Evolutionary conservation across 2,329 filamentous ascomycete species (phyloP).

Genomic region (Elsinoe necatrix): DNA sequence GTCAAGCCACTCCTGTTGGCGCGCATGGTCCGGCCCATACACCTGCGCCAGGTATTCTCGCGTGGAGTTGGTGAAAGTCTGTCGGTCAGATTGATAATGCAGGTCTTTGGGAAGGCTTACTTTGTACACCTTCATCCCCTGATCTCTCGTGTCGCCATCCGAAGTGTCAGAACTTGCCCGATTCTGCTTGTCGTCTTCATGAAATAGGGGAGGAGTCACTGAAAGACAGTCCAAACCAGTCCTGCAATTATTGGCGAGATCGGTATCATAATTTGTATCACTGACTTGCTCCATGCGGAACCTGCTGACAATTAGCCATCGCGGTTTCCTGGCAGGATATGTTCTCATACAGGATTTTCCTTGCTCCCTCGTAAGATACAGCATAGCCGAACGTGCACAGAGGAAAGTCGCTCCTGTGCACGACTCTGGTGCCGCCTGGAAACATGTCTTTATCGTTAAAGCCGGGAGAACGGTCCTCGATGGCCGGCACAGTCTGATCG

Average conservation of each 20-base stretch:
- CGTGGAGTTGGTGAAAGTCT: background rate
- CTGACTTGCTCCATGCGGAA: background rate
- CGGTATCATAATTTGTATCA: background rate
- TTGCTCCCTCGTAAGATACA: background rate
- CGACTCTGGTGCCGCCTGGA: background rate
- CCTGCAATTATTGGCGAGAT: background rate
- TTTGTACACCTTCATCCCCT: background rate
- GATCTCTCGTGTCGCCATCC: background rate
- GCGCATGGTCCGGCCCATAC: no score
- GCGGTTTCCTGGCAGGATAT: background rate
- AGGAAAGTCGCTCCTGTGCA: background rate
- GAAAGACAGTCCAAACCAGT: background rate
- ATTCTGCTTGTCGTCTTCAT: background rate
- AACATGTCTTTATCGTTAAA: background rate
- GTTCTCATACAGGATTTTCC: background rate
- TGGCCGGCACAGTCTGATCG: background rate
- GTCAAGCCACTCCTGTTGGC: background rate
- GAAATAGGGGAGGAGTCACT: background rate
- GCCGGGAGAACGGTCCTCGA: background rate
- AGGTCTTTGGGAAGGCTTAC: background rate
- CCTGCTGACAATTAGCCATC: background rate
- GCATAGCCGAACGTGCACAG: conserved; percentile 1
- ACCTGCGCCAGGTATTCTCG: background rate
- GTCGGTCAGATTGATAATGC: background rate
- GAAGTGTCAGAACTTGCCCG: background rate